Evolutionary conservation across 2,329 filamentous ascomycete species (phyloP), one percentile per base, ranked within the genome.

Genomic region (Beauveria asiatica): DNA sequence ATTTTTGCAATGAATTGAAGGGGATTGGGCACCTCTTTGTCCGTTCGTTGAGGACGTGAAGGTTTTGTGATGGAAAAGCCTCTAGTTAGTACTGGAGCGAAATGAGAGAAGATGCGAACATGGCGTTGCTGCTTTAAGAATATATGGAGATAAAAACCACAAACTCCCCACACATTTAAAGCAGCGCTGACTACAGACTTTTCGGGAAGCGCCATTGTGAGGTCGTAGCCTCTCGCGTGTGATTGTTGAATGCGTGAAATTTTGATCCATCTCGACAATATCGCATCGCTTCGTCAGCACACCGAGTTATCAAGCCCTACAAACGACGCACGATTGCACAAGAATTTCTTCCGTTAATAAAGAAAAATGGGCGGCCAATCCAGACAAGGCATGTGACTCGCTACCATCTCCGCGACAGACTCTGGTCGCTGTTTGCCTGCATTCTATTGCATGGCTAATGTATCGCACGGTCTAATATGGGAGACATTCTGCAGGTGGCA

Each of bases 311-410:
- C 57, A 13, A 21, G 9, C 16, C 25, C 39, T 25, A 41, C 41
- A 37, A 19, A 19, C n/a, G 17, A 52, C 48, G 21, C 57, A 53
- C 11, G 19, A 17, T 39, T 53, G 52, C 48, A 44, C 39, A 59
- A 62, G 23, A 50, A 48, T 57, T 25, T 53, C 46, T 51, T 57
- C 57, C 21, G 57, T 61, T 21, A 56, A n/a, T 17, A 33, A 37
- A 49, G 50, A 67, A 80, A 67, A 65, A 89, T 88, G 85, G 85
- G 85, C 77, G 85, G 85, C 67, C 82, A 83, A 74, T 46, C 49
- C 9, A 83, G 85, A 82, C 83, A 86, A 78, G 85, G 85, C 85
- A 70, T 46, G 75, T 66, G 41, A 41, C 42, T 42, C 48, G 52
- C n/a, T 56, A 44, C 33, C 49, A 10, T 7, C 30, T 23, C 37